Evolutionary conservation across 106 monocot species (phyloP).

Genomic region (Allium sativum): DNA sequence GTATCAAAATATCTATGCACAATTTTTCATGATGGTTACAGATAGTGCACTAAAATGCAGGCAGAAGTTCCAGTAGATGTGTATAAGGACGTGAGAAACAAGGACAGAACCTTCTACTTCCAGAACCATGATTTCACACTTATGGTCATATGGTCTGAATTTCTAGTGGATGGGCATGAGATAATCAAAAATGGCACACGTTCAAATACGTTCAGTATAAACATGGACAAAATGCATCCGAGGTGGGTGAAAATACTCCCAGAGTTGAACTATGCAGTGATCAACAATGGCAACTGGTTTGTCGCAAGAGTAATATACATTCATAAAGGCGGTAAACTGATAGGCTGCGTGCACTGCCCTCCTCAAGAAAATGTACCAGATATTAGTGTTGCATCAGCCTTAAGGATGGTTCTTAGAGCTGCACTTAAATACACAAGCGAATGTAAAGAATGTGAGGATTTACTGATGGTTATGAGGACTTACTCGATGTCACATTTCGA

Average conservation of each 20-base stretch:
- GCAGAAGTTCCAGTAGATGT: conserved; percentile 26
- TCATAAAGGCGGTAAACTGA: conserved; percentile 14
- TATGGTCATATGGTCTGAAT: conserved; percentile 49
- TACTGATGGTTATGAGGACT: not conserved
- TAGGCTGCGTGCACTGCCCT: conserved; percentile 54
- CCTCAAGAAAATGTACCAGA: conserved; percentile 8
- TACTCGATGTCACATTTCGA: conserved; percentile 4
- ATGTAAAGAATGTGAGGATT: not conserved
- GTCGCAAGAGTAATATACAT: conserved; percentile 51
- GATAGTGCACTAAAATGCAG: conserved; percentile 14
- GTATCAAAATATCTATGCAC: no score
- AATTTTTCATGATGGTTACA: no score
- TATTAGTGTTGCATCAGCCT: not conserved
- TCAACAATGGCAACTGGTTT: conserved; percentile 74
- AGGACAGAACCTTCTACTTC: conserved; percentile 40
- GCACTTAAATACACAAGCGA: not conserved
- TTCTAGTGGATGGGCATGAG: conserved; percentile 21
- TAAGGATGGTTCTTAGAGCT: conserved; percentile 2
- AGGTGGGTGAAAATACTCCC: conserved; percentile 34
- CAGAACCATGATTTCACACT: conserved; percentile 56
- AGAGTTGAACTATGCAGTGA: conserved; percentile 28
- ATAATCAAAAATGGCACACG: conserved; percentile 26
- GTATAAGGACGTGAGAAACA: conserved; percentile 24
- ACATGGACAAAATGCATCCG: conserved; percentile 36
- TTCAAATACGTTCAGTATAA: conserved; percentile 31